These are phyloP conservation scores for Fusarium sp. DNA, from an alignment of 2,329 filamentous ascomycete species.

Conservation along the genomic window DNA sequence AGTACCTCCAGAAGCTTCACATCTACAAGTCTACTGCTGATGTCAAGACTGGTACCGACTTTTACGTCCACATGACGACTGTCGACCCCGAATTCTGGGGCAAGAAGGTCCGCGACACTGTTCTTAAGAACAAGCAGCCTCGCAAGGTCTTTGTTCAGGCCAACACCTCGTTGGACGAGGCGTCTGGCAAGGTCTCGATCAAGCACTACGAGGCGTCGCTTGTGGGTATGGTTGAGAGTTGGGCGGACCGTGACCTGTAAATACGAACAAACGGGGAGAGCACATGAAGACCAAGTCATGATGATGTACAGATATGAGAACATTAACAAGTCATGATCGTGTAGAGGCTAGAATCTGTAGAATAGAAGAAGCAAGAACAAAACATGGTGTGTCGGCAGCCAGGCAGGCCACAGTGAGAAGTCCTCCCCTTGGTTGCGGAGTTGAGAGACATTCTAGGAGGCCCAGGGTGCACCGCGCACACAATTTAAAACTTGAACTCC, in stretches of 20 bases:
- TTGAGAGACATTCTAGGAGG: slow-evolving; percentile 5
- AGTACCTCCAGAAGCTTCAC: slow-evolving; percentile 91
- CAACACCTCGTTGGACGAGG: slow-evolving; percentile 81
- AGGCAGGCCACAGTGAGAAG: not conserved
- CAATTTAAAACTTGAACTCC: slow-evolving; percentile 28
- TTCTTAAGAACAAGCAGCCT: slow-evolving; percentile 83
- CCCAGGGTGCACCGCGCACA: slow-evolving; percentile 12
- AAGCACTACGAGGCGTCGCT: slow-evolving; percentile 88
- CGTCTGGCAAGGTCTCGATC: slow-evolving; percentile 77
- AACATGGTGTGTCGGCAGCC: slow-evolving; percentile 9
- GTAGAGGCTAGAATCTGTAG: slow-evolving; percentile 15
- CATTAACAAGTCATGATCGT: slow-evolving; percentile 12
- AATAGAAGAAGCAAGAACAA: slow-evolving; percentile 30
- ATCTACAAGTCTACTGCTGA: slow-evolving; percentile 94
- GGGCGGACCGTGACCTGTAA: slow-evolving; percentile 71
- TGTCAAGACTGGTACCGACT: slow-evolving; percentile 77
- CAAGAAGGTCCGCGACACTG: slow-evolving; percentile 79
- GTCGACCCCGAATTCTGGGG: slow-evolving; percentile 89
- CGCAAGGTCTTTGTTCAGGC: slow-evolving; percentile 94
- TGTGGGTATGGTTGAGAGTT: slow-evolving; percentile 87
- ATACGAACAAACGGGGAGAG: slow-evolving; percentile 2
- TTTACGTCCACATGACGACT: slow-evolving; percentile 86
- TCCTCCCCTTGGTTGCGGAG: not conserved
- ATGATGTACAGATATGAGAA: not conserved
- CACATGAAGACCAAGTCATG: slow-evolving; percentile 6